Base-by-base conservation (phyloP, 2,329 filamentous ascomycete species). In the Monilinia polystroma region DNA sequence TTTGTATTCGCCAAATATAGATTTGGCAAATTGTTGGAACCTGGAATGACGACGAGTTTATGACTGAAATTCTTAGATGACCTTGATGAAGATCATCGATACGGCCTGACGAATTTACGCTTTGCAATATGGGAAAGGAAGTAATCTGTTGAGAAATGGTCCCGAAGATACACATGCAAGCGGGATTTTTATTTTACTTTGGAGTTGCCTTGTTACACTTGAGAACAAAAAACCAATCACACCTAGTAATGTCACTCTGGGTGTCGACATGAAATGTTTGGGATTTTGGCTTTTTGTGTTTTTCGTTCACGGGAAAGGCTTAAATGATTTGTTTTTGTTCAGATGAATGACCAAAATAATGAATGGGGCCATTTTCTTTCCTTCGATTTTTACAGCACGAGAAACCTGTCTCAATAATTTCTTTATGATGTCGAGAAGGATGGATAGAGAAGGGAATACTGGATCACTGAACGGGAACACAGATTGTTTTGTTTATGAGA, bases 1-100 rank as follows among this genome's bases (percentile, higher is more conserved):
- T 72, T 76, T 79, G 78, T 80, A 79, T 77, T 77, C 73, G 73
- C 74, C 72, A 74, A 74, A 74, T 76, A 72, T 70, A 73, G 69
- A 76, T 74, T 78, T 72, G 73, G 72, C 75, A 76, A 74, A 73
- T 73, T 77, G 73, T 75, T 74, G 67, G 75, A 75, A 26, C 53
- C 75, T 78, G 76, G 73, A 73, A 77, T 76, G 74, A 80, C 76
- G 76, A 80, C 69, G 72, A 77, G 72, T 75, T 77, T 79, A 73
- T 78, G 79, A 75, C 77, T 74, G 74, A 75, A 62, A 62, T 76
- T 77, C 58, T 63, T 56, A 71, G 63, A 72, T 69, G 68, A 67
- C 63, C 57, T 65, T 60, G 65, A 69, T 65, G 57, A 11, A 56
- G 49, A 41, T 60, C 62, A 69, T 71, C 66, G 66, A 64, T 59